A percentile compares a stretch with the other conserved stretches of the same genome.
These are phyloP conservation scores for Fusarium staphyleae DNA, from an alignment of 2,329 filamentous ascomycete genomes.

Conservation along the genomic window DNA sequence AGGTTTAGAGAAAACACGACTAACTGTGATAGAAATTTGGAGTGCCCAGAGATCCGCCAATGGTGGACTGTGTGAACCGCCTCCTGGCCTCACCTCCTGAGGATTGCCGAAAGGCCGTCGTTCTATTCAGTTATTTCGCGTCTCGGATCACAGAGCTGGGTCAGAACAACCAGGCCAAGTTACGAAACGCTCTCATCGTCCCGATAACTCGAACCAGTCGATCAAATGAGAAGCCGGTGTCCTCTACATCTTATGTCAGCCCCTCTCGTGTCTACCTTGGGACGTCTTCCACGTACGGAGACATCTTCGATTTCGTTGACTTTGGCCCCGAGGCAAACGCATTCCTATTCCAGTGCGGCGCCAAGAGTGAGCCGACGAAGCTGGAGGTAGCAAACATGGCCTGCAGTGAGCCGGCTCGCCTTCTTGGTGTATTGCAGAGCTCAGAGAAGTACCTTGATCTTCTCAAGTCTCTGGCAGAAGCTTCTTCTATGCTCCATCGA, in stretches of 20 bases:
- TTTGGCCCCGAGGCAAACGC: constrained; percentile 88
- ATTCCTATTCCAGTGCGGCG: constrained; percentile 87
- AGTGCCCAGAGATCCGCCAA: constrained; percentile 80
- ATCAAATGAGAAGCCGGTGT: constrained; percentile 51
- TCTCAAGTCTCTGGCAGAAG: constrained; percentile 80
- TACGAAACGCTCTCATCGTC: constrained; percentile 74
- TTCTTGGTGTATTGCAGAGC: constrained; percentile 80
- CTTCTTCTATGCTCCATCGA: constrained; percentile 71
- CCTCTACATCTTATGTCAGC: constrained; percentile 54
- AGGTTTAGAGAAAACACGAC: neutral
- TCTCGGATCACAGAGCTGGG: constrained; percentile 77
- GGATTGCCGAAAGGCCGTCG: constrained; percentile 69
- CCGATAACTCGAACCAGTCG: constrained; percentile 61
- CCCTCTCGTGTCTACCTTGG: constrained; percentile 85
- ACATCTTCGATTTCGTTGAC: constrained; percentile 97
- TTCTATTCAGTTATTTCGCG: constrained; percentile 84
- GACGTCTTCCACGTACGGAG: constrained; percentile 71
- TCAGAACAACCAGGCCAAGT: constrained; percentile 62
- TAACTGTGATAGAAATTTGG: constrained; percentile 71
- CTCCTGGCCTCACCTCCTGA: constrained; percentile 76
- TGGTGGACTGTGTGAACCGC: constrained; percentile 76
- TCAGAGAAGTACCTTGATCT: constrained; percentile 87
- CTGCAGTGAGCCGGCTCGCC: constrained; percentile 81
- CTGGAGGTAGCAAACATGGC: constrained; percentile 83
- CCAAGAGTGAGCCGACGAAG: constrained; percentile 89